Base-by-base conservation (phyloP, 352 stramenopile genomes). In the Stramenopiles sp. region DNA sequence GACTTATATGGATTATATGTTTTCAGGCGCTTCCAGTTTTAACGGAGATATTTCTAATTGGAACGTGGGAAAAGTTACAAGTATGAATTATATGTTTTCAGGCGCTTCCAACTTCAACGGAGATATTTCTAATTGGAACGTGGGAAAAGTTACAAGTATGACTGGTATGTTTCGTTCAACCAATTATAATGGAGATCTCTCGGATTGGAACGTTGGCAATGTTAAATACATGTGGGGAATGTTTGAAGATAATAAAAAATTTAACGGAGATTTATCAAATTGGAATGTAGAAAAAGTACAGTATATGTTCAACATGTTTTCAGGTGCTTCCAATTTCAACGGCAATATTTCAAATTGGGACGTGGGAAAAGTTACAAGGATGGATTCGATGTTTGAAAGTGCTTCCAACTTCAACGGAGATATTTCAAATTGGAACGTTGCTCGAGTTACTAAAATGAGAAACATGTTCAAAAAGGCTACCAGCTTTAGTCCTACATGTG, bases 81-180 rank as follows among this genome's bases (percentile, higher is more conserved):
- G 79, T 63, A 86, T 85, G 78, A 1, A 1, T 1, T 79, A 78
- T 30, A 1, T 78, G 78, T 79, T 79, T 30, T 31, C 31, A 0
- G 78, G 31, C 1, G 78, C 78, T 13, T 4, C 33, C 1, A 13
- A 23, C 27, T 79, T 79, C 78, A 69, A 79, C 65, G 0, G 0
- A 0, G 30, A 31, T 30, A 38, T 80, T 31, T 43, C 33, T 43
- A 31, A 38, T 0, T 81, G 29, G 29, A n/a, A 73, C 63, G 81
- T 76, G 23, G 82, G 78, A n/a, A 73, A 80, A 6, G 81, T 84
- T 1, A 83, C 13, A 4, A 78, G 31, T 4, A 84, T 84, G 82
- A 23, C 20, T 1, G 7, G 0, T 63, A 81, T 81, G 79, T 81
- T 81, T 32, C n/a, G n/a, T n/a, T n/a, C n/a, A n/a, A 69, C 53